A percentile compares a stretch with the other conserved stretches of the same genome.
Conservation (phyloP, 768 basidiomycete species). For the Kwoniella shandongensis region DNA sequence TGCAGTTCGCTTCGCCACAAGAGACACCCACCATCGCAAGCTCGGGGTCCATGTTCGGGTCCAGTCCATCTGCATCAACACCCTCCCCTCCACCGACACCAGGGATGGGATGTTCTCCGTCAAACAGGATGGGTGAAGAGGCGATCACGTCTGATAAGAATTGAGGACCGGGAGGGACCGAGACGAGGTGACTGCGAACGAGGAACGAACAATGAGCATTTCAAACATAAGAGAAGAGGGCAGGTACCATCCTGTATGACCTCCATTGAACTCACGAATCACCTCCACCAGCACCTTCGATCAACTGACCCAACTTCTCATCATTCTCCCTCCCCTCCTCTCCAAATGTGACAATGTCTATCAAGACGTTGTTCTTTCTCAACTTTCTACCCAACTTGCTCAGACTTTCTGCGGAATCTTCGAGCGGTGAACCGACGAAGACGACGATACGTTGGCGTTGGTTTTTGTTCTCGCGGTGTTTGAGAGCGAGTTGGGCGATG, state of each 20-base stretch:
- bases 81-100: conserved; percentile 53
- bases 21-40: conserved; percentile 78
- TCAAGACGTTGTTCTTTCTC: conserved; percentile 98
- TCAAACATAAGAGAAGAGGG: background rate
- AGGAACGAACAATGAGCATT: background rate
- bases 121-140: conserved; percentile 80
- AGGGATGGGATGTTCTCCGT: conserved; percentile 53
- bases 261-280: conserved; percentile 50
- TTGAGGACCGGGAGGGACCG: conserved; percentile 69
- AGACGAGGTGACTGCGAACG: conserved; percentile 69
- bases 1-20: background rate
- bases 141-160: conserved; percentile 81
- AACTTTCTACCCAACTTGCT: conserved; percentile 90
- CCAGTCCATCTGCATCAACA: conserved; percentile 58
- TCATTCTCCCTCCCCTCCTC: conserved; percentile 66
- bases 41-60: conserved; percentile 93
- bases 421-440: conserved; percentile 85
- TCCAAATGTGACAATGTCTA: conserved; percentile 87
- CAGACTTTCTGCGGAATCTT: conserved; percentile 74
- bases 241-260: no score
- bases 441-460: conserved; percentile 92
- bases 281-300: conserved; percentile 65
- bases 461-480: conserved; percentile 98
- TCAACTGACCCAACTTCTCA: conserved; percentile 70
- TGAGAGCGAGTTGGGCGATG: conserved; percentile 91